These are phyloP conservation scores for Rhodamnia argentea DNA, from an alignment of 345 rosid genomes.

Conservation along the genomic window DNA sequence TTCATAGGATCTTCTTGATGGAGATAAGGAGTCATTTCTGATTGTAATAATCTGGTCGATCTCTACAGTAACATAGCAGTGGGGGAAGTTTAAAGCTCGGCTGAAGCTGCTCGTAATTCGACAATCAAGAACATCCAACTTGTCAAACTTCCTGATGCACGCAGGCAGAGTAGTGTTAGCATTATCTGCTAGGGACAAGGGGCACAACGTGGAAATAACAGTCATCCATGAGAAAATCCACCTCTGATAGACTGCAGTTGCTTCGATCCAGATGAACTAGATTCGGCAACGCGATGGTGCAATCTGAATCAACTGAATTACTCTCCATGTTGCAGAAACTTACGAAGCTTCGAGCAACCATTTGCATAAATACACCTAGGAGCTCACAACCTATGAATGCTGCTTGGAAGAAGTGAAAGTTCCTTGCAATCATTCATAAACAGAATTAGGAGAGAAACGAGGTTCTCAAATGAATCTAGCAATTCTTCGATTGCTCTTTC, in stretches of 20 bases:
- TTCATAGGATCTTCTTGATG: too few species aligned
- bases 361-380: slow-evolving; percentile 1
- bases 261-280: neutral
- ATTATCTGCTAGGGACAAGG: neutral
- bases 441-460: slow-evolving; percentile 2
- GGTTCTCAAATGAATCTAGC: neutral
- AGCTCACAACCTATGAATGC: slow-evolving; percentile 1
- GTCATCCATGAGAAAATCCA: neutral
- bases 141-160: too few species aligned
- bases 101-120: too few species aligned
- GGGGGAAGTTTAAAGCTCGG: too few species aligned
- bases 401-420: slow-evolving; percentile 7
- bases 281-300: neutral
- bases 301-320: neutral
- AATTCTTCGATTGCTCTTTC: neutral
- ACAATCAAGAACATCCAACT: too few species aligned
- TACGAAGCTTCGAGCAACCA: slow-evolving; percentile 9
- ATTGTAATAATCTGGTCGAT: neutral
- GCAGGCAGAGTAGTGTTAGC: too few species aligned
- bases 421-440: slow-evolving; percentile 1
- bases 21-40: too few species aligned
- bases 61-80: too few species aligned
- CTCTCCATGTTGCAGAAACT: neutral
- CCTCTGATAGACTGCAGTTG: neutral
- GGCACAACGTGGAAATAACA: slow-evolving; percentile 3